Evolutionary conservation across 106 monocot species (phyloP).

Genomic region (Dioscorea dumetorum): DNA sequence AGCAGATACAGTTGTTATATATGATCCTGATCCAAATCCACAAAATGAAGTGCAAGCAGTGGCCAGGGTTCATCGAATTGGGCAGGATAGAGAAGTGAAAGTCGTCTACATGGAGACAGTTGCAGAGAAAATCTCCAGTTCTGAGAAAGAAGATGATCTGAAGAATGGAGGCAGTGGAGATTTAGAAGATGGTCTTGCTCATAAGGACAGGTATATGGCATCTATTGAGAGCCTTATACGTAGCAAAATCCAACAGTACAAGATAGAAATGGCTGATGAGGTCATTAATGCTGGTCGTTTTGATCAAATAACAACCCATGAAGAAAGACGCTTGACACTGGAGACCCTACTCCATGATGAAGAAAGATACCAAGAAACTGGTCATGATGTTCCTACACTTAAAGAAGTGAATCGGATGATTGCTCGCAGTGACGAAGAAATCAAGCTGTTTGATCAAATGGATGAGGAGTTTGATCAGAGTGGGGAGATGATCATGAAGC

Average conservation of each 20-base stretch:
- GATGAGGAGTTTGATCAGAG: conserved; percentile 95
- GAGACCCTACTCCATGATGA: conserved; percentile 96
- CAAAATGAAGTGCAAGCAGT: conserved; percentile 99
- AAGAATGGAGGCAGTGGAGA: conserved; percentile 74
- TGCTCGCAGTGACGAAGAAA: conserved; percentile 81
- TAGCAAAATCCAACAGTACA: conserved; percentile 92
- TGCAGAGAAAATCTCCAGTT: conserved; percentile 88
- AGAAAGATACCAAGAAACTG: conserved; percentile 86
- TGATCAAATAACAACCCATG: conserved; percentile 98
- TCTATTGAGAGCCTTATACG: conserved; percentile 96
- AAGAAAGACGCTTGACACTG: conserved; percentile 91
- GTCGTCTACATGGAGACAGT: conserved; percentile 98
- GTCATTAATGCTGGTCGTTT: conserved; percentile 99
- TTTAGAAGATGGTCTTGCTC: conserved; percentile 87
- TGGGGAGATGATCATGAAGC: conserved; percentile 77
- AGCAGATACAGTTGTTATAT: conserved; percentile 96
- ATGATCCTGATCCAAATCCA: conserved; percentile 98
- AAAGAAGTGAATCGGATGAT: conserved; percentile 96
- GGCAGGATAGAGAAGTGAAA: conserved; percentile 90
- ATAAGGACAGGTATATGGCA: conserved; percentile 89
- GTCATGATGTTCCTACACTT: conserved; percentile 91
- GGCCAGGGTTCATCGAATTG: conserved; percentile 96
- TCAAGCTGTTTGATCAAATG: conserved; percentile 98
- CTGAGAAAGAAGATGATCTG: conserved; percentile 91
- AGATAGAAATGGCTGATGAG: conserved; percentile 99